Evolutionary conservation across 345 rosid genomes (phyloP).

Genomic region (Toxicodendron radicans): DNA sequence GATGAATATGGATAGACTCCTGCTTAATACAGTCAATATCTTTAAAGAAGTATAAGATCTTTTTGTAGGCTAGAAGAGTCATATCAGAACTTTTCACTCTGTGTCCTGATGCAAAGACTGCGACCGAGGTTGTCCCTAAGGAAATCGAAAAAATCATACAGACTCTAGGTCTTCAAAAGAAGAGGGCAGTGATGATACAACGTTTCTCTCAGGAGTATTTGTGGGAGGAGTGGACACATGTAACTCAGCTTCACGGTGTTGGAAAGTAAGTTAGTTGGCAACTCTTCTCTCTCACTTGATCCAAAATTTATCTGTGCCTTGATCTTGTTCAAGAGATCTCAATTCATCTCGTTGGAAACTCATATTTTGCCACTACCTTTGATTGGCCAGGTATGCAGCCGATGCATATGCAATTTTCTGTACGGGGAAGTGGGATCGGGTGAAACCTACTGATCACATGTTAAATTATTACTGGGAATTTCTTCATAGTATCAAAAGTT

Average conservation of each 20-base stretch:
- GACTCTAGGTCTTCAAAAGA: slow-evolving; percentile 57
- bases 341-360: not conserved
- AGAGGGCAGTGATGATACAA: slow-evolving; percentile 57
- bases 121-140: slow-evolving; percentile 38
- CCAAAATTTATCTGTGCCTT: not conserved
- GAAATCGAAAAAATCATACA: slow-evolving; percentile 50
- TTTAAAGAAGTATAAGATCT: slow-evolving; percentile 3
- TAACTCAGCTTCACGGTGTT: slow-evolving; percentile 72
- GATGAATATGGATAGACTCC: not conserved
- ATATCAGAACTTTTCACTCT: slow-evolving; percentile 47
- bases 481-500: slow-evolving; percentile 25
- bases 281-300: not conserved
- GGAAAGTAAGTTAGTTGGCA: slow-evolving; percentile 58
- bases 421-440: slow-evolving; percentile 72
- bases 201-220: slow-evolving; percentile 68
- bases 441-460: slow-evolving; percentile 67
- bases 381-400: slow-evolving; percentile 66
- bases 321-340: not conserved
- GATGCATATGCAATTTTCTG: slow-evolving; percentile 93
- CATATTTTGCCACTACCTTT: not conserved
- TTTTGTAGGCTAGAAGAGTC: slow-evolving; percentile 46
- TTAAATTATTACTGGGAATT: slow-evolving; percentile 73
- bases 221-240: slow-evolving; percentile 69
- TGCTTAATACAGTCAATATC: not conserved
- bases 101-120: slow-evolving; percentile 69